Conservation (phyloP, 2,329 filamentous ascomycete species). For the Aspergillus eucalypticola region DNA sequence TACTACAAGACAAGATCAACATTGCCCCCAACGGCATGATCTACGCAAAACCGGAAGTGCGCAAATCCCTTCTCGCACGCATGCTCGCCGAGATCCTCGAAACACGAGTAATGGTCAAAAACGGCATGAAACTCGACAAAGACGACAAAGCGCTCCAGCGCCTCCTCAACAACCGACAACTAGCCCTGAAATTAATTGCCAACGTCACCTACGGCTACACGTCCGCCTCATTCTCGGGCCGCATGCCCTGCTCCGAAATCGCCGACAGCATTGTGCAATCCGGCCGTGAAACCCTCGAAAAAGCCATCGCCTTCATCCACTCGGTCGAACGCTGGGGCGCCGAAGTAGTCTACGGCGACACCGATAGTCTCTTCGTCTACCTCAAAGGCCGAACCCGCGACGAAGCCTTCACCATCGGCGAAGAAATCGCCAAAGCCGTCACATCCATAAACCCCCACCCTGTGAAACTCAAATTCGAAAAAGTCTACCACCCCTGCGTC, state of each 20-base stretch:
- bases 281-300: slow-evolving; percentile 89
- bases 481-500: slow-evolving; percentile 94
- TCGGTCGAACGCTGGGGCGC: slow-evolving; percentile 84
- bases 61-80: slow-evolving; percentile 88
- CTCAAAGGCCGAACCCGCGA: slow-evolving; percentile 83
- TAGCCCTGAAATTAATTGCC: slow-evolving; percentile 93
- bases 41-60: slow-evolving; percentile 81
- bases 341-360: slow-evolving; percentile 97
- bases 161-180: slow-evolving; percentile 86
- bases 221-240: slow-evolving; percentile 91
- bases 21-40: slow-evolving; percentile 96
- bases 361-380: slow-evolving; percentile 89
- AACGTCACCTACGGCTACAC: slow-evolving; percentile 99
- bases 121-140: slow-evolving; percentile 91
- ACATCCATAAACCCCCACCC: slow-evolving; percentile 89
- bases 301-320: slow-evolving; percentile 89
- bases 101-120: slow-evolving; percentile 96
- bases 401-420: slow-evolving; percentile 87
- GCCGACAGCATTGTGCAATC: slow-evolving; percentile 98
- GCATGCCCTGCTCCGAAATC: slow-evolving; percentile 97
- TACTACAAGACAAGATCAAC: slow-evolving; percentile 84
- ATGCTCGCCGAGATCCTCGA: slow-evolving; percentile 97
- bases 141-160: slow-evolving; percentile 83
- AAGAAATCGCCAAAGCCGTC: slow-evolving; percentile 84
- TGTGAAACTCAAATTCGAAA: slow-evolving; percentile 96